phyloP scores from a whole-genome alignment of 208 protist genomes.

The Leishmania mexicana region DNA sequence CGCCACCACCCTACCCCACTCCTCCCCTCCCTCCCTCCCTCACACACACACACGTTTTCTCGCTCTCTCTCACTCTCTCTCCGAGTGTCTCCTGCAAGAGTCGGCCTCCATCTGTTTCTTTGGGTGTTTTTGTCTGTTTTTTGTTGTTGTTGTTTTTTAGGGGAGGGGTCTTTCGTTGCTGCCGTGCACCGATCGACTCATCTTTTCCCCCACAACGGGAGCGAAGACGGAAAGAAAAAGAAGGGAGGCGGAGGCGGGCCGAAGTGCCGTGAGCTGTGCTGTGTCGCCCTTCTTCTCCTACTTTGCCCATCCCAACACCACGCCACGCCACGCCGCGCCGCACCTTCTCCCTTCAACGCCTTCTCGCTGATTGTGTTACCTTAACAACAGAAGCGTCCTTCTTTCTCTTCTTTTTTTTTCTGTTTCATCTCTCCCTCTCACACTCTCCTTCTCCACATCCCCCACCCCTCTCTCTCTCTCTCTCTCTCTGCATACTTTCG shows the following conservation, averaged over 20 bases:
- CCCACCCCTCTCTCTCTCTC: background rate
- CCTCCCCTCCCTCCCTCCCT: background rate
- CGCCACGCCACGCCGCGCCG: background rate
- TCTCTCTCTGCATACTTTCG: background rate
- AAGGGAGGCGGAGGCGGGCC: background rate
- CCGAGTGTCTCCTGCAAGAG: background rate
- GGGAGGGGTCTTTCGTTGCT: background rate
- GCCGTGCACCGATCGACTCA: background rate
- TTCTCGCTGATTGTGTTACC: background rate
- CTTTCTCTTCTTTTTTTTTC: constrained; percentile 7
- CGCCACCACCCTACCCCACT: background rate
- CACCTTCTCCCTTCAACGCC: background rate
- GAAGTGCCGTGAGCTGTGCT: background rate
- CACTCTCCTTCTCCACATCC: background rate
- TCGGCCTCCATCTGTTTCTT: background rate
- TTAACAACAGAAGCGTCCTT: background rate
- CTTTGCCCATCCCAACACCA: background rate
- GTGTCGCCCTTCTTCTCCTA: background rate
- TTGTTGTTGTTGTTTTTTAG: no score
- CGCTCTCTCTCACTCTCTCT: background rate
- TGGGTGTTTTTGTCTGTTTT: no score
- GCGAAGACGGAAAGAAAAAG: background rate
- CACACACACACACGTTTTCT: background rate
- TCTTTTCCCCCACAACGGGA: background rate
- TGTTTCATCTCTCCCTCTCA: background rate